These are phyloP conservation scores for Stentor roeselii DNA, from an alignment of 73 alveolate genomes.

Conservation along the genomic window DNA sequence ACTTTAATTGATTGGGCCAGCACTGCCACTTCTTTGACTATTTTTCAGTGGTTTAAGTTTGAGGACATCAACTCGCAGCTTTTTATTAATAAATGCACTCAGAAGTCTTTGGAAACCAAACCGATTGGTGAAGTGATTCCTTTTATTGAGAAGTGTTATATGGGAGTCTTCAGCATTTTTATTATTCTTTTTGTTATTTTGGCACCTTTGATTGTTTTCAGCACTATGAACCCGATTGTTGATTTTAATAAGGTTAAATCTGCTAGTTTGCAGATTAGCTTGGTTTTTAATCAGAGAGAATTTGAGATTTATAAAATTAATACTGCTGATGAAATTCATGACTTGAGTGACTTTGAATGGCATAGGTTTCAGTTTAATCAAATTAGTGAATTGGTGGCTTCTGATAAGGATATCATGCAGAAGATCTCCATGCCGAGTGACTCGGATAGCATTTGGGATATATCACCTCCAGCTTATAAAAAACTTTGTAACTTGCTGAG, in stretches of 20 bases:
- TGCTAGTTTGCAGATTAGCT: slow-evolving; percentile 53
- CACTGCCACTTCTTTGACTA: slow-evolving; percentile 71
- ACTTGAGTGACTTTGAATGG: slow-evolving; percentile 10
- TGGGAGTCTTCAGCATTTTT: slow-evolving; percentile 58
- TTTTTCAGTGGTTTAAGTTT: slow-evolving; percentile 84
- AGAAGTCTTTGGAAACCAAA: slow-evolving; percentile 47
- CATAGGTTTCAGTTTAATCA: background rate
- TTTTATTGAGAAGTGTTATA: slow-evolving; percentile 41
- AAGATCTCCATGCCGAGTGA: slow-evolving; percentile 30
- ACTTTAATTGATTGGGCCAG: slow-evolving; percentile 86
- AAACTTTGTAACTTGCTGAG: background rate
- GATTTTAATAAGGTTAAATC: slow-evolving; percentile 60
- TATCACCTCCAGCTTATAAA: slow-evolving; percentile 3
- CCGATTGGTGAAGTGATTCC: slow-evolving; percentile 59
- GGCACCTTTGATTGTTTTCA: slow-evolving; percentile 81
- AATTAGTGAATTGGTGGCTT: background rate
- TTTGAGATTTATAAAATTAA: slow-evolving; percentile 19
- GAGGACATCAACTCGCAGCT: slow-evolving; percentile 76
- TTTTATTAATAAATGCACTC: slow-evolving; percentile 60
- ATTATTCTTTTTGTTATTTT: slow-evolving; percentile 55
- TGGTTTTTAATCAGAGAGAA: slow-evolving; percentile 24
- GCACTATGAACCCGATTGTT: slow-evolving; percentile 77
- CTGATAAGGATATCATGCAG: slow-evolving; percentile 30
- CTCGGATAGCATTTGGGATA: slow-evolving; percentile 36
- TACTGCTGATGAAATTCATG: slow-evolving; percentile 26